Base-by-base conservation (phyloP, 306 rosid species). In the Canavalia gladiata region DNA sequence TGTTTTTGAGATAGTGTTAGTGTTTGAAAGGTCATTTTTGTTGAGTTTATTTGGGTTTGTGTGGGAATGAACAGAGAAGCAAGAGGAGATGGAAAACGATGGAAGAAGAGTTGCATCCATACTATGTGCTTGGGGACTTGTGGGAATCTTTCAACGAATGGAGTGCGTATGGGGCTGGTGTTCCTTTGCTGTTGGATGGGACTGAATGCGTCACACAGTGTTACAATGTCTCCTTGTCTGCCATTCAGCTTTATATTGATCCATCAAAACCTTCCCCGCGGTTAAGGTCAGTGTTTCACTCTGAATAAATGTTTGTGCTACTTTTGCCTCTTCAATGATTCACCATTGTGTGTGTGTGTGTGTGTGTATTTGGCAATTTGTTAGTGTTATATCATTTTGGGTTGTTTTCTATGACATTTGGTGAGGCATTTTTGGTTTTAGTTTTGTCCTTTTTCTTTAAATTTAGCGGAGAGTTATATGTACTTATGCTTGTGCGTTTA, bases 151-250 rank as follows among this genome's bases (percentile, higher is more conserved):
- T 87, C 63, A 88, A 84, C 70, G 95, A 90, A 75, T 90, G 94
- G 95, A 92, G 97, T 69, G 94, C 89, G 3, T 92, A 91, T 35
- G 97, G 97, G 5, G 91, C 88, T 0, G 97, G 94, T 59, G 95
- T 91, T 28, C 95, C 97, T 18, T 87, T 91, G 52, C 49, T 91
- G 83, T 83, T 92, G 78, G 71, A 87, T 86, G 95, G 95, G 57
- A 84, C 83, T 67, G 91, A 91, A 82, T 86, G 90, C 2, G 95
- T 92, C 45, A 80, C 86, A 57, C 97, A 92, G 87, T 91, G 89
- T 78, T 92, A 89, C 64, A 90, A 88, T 72, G 94, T 91, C 6
- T 89, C 87, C 80, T 86, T 92, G 89, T 92, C 97, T 47, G 95
- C 88, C 69, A 91, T 92, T 87, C 95, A 92, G 88, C 89, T 92